Evolutionary conservation across 176 grass and related monocot genomes (phyloP), one percentile per base, ranked within the genome.

Genomic region (Elaeis guineensis): DNA sequence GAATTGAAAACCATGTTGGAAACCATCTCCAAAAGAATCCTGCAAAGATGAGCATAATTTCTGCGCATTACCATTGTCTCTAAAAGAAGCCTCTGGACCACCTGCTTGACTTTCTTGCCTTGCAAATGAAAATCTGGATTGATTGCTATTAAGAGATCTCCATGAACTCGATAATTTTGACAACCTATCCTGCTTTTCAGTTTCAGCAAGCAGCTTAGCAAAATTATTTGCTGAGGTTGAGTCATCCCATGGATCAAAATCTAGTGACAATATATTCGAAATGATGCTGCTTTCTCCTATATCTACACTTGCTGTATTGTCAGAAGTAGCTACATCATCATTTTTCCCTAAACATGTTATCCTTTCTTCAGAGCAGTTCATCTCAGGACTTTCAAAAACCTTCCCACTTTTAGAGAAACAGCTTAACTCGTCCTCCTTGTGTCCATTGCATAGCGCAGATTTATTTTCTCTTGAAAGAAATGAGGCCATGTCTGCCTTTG

Each of bases 81-180:
- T 95, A 24, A 72, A 17, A 75, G 83, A 65, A 60, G 75, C 64
- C 65, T 85, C 86, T 68, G 50, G 19, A 48, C 81, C 19, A 48
- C 64, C 71, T 48, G 60, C 77, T 73, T 83, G 82, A 62, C 78
- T 80, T 70, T 96, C 92, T 59, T 96, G 83, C 74, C 92, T 88
- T 54, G 92, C 92, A 82, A 96, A 96, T 61, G 88, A 82, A 85
- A 96, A 96, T 75, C 87, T 90, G 48, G 86, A 90, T 64, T 96
- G 85, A 59, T 75, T 79, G 53, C 65, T 80, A 28, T 26, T 77
- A 64, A 74, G 74, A 64, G 72, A 78, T 77, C 80, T 87, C 78
- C 78, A 85, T 32, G 80, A 66, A 39, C 70, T 79, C 62, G 81
- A 54, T 17, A 67, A 19, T 4, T 65, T 69, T 21, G 70, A 85